These are phyloP conservation scores for Penicillium glabrum DNA, from an alignment of 2,329 filamentous ascomycete genomes.

Conservation along the genomic window DNA sequence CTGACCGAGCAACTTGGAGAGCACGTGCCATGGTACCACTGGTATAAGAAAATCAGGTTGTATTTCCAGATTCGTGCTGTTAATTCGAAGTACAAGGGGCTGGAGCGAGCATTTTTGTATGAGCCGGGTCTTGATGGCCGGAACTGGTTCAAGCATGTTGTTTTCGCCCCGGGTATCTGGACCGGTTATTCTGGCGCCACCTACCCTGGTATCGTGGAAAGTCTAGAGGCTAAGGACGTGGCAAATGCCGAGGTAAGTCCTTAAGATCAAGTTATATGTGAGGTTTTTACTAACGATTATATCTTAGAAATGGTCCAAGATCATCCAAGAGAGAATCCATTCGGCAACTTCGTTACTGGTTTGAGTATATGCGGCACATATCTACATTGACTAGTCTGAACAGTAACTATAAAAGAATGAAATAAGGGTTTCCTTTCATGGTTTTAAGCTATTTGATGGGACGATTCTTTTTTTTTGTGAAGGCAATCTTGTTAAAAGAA, in stretches of 20 bases:
- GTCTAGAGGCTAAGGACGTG: slow-evolving; percentile 53
- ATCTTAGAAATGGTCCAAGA: slow-evolving; percentile 41
- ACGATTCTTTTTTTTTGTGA: no score
- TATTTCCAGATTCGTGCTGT: slow-evolving; percentile 63
- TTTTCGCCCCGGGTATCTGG: slow-evolving; percentile 89
- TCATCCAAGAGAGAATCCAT: slow-evolving; percentile 38
- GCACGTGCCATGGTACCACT: slow-evolving; percentile 75
- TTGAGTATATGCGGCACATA: background rate
- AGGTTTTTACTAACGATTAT: slow-evolving; percentile 8
- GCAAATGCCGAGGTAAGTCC: slow-evolving; percentile 53
- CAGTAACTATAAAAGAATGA: no score
- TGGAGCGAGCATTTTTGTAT: slow-evolving; percentile 81
- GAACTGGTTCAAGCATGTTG: slow-evolving; percentile 90
- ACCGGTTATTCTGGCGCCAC: slow-evolving; percentile 81
- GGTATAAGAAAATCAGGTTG: slow-evolving; percentile 65
- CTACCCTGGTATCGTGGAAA: slow-evolving; percentile 65
- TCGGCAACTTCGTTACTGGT: slow-evolving; percentile 28
- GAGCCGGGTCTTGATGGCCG: slow-evolving; percentile 73
- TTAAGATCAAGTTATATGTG: background rate
- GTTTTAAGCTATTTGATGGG: no score
- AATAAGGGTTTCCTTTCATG: no score
- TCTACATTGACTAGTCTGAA: no score
- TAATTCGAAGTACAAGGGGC: slow-evolving; percentile 78
- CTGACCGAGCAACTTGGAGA: slow-evolving; percentile 51
- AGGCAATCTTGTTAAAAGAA: no score